These are phyloP conservation scores for Helicocarpus griseus DNA, from an alignment of 2,329 filamentous ascomycete genomes.

Conservation along the genomic window DNA sequence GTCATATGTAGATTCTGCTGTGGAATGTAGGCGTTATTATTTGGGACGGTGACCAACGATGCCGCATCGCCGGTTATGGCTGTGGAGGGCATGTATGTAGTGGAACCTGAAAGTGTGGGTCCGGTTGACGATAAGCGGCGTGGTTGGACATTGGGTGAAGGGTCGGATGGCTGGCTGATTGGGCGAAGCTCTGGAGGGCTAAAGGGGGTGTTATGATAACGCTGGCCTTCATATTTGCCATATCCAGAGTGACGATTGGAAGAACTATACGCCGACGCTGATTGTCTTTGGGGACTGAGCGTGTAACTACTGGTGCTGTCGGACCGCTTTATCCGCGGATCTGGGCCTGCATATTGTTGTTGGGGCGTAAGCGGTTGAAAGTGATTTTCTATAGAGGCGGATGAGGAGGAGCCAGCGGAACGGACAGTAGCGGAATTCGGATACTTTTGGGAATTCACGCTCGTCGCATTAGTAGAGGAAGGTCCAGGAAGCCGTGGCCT, in stretches of 20 bases:
- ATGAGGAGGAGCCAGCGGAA: conserved; percentile 18
- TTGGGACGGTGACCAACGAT: background rate
- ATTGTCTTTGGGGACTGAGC: conserved; percentile 19
- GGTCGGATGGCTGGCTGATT: conserved; percentile 9
- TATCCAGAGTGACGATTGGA: conserved; percentile 17
- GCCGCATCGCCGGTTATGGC: conserved; percentile 11
- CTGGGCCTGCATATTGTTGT: conserved; percentile 14
- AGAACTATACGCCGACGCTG: conserved; percentile 19
- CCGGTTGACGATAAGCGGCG: conserved; percentile 12
- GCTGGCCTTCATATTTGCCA: conserved; percentile 10
- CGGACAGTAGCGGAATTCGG: conserved; percentile 10
- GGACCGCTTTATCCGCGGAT: conserved; percentile 19
- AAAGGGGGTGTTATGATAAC: conserved; percentile 11
- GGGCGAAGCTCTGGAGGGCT: conserved; percentile 13
- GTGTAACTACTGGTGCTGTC: conserved; percentile 20
- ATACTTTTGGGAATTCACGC: conserved; percentile 7
- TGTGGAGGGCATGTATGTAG: conserved; percentile 14
- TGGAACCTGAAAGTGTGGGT: conserved; percentile 7
- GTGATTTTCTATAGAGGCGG: conserved; percentile 21
- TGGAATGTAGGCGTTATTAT: conserved; percentile 8
- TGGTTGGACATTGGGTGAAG: conserved; percentile 7
- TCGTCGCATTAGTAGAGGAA: conserved; percentile 10
- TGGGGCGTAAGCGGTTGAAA: conserved; percentile 22
- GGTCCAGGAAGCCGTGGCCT: conserved; percentile 5
- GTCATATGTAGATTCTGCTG: conserved; percentile 10